Evolutionary conservation across 129 eudicot species (phyloP).

Genomic region (Saussurea involucrata): DNA sequence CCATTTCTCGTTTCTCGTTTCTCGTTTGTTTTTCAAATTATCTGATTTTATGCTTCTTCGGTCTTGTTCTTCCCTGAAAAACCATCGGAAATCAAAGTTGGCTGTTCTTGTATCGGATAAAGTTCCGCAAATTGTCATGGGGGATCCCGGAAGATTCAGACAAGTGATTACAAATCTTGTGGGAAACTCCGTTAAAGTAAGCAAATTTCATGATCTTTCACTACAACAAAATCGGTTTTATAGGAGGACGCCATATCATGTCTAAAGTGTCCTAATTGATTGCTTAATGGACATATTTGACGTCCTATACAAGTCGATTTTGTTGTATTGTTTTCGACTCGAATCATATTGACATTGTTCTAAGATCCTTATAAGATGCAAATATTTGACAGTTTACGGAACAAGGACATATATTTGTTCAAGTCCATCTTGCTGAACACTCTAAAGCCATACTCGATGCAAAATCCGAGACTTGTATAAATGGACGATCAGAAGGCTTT

Average conservation of each 20-base stretch:
- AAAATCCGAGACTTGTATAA: conserved; percentile 38
- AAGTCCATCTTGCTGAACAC: conserved; percentile 70
- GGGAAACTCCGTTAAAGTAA: conserved; percentile 84
- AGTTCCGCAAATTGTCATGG: conserved; percentile 77
- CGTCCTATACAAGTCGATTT: neutral
- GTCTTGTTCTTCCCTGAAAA: neutral
- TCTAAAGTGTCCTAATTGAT: too few relatives aligned
- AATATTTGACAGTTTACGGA: conserved; percentile 62
- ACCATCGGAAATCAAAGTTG: conserved; percentile 51
- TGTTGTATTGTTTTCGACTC: neutral
- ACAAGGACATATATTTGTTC: conserved; percentile 77
- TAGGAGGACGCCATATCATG: too few relatives aligned
- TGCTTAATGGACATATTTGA: neutral
- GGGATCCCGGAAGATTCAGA: conserved; percentile 88
- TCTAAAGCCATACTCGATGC: conserved; percentile 40
- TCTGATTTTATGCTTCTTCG: conserved; percentile 13
- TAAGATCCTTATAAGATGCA: neutral
- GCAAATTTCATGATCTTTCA: conserved; percentile 15
- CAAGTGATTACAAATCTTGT: conserved; percentile 88
- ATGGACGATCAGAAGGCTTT: conserved; percentile 43
- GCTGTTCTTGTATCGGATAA: conserved; percentile 81
- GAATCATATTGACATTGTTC: neutral
- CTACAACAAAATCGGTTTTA: neutral
- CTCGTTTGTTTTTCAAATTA: neutral
- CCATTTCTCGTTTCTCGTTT: neutral